Evolutionary conservation across 192 early-diverging fungal species (phyloP), one percentile per base, ranked within the genome.

Genomic region (Podila horticola): DNA sequence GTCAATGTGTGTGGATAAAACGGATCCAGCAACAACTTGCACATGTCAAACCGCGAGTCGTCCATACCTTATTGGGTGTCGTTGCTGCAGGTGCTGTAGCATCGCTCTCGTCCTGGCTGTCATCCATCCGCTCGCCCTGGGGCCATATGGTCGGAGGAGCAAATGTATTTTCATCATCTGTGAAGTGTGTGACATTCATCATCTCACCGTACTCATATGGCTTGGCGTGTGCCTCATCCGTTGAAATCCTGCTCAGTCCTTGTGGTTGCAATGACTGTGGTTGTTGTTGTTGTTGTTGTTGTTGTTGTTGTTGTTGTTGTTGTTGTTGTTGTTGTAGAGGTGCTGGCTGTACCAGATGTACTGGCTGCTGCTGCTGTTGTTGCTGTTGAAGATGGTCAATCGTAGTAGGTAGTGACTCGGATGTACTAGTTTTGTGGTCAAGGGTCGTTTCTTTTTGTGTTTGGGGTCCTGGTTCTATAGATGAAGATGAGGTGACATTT

Each of bases 91-190:
- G 48, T 5, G 52, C 45, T 34, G 36, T 28, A 3, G 11, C 68
- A 20, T 81, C 77, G 28, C 77, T 81, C 31, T 81, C 77, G 26
- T 81, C 77, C 62, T 81, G 77, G 49, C 77, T 81, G 12, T 79
- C 76, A 6, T 79, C 76, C 13, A 72, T 66, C 11, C 69, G 76
- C 29, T 79, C 76, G 13, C 77, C 77, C 24, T 81, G 71, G 36
- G 77, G 62, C 66, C 66, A 81, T 11, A 64, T 34, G 3, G 36
- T 50, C 29, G 76, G 59, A 2, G 76, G 64, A 3, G 30, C 24
- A 13, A 11, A 64, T 19, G 65, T 62, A 8, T 62, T 58, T 22
- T 66, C 62, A 34, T 64, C 66, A 0, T 81, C 77, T 38, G 72
- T 71, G 50, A 73, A 71, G 8, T 58, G 64, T 4, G 45, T 4